phyloP scores from a whole-genome alignment of 768 basidiomycete species.

The Phylloporus sp. region DNA sequence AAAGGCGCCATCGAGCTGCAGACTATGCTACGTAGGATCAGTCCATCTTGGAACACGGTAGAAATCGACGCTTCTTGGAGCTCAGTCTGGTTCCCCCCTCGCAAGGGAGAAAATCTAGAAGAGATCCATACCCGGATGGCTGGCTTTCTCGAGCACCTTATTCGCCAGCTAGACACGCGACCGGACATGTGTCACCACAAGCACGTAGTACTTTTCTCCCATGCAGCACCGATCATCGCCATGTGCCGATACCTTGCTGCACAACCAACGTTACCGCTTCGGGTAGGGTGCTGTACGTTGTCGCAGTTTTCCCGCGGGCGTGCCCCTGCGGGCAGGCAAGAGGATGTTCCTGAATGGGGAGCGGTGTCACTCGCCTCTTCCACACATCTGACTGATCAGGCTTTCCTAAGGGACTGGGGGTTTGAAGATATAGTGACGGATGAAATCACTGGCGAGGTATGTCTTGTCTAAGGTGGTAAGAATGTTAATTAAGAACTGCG shows the following conservation, averaged over 20 bases:
- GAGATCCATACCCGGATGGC: conserved; percentile 59
- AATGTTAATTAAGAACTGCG: not conserved
- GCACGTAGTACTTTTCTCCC: conserved; percentile 60
- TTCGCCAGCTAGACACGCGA: conserved; percentile 46
- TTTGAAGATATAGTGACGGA: conserved; percentile 65
- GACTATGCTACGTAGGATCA: conserved; percentile 53
- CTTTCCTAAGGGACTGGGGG: conserved; percentile 71
- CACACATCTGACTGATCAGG: conserved; percentile 50
- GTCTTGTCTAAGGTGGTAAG: conserved; percentile 11
- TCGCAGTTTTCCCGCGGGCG: conserved; percentile 47
- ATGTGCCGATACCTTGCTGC: conserved; percentile 57
- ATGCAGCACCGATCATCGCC: conserved; percentile 72
- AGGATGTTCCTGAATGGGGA: conserved; percentile 43
- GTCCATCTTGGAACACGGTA: conserved; percentile 58
- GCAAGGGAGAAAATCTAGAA: conserved; percentile 66
- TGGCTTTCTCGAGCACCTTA: conserved; percentile 48
- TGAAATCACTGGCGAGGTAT: conserved; percentile 52
- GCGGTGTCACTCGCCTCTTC: conserved; percentile 50
- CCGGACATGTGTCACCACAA: conserved; percentile 41
- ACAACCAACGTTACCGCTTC: conserved; percentile 47
- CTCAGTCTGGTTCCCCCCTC: conserved; percentile 64
- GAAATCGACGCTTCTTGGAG: conserved; percentile 61
- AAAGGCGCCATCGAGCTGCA: conserved; percentile 50
- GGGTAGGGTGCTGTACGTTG: conserved; percentile 75
- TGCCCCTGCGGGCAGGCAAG: conserved; percentile 29